Conservation (phyloP, 176 grass and related monocot species). For the Oryza glumipatula region DNA sequence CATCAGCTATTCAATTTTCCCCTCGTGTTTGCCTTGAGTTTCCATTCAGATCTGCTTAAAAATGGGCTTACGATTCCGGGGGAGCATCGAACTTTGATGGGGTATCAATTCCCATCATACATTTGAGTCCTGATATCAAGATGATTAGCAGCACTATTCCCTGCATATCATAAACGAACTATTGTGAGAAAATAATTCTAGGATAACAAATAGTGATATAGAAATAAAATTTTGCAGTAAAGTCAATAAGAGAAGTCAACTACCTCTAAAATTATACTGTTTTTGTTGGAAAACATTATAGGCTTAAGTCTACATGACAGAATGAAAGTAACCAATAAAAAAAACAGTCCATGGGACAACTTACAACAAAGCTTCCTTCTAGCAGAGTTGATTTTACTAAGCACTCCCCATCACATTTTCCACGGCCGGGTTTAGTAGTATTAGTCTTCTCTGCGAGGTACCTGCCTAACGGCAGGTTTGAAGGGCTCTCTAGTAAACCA, state of each 20-base stretch:
- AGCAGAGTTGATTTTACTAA: conserved; percentile 82
- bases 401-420: conserved; percentile 76
- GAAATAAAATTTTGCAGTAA: not conserved
- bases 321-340: not conserved
- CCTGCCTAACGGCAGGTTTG: conserved; percentile 53
- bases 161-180: conserved; percentile 46
- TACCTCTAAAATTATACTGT: not conserved
- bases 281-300: not conserved
- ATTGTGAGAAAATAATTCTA: conserved; percentile 10
- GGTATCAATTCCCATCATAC: conserved; percentile 95
- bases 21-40: not conserved
- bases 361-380: conserved; percentile 95
- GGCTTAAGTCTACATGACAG: not conserved
- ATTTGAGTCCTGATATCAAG: conserved; percentile 91
- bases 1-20: not conserved
- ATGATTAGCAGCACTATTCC: conserved; percentile 93
- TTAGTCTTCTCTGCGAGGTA: conserved; percentile 71
- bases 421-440: conserved; percentile 42
- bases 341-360: conserved; percentile 22
- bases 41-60: conserved; percentile 10
- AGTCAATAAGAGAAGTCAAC: not conserved
- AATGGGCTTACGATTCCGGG: conserved; percentile 60
- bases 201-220: not conserved
- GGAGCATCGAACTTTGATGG: conserved; percentile 86
- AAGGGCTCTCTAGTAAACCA: conserved; percentile 44